A percentile compares a stretch with the other conserved stretches of the same genome.
Conservation (phyloP, 169 alveolate genomes). For the Cryptosporidium sp. region DNA sequence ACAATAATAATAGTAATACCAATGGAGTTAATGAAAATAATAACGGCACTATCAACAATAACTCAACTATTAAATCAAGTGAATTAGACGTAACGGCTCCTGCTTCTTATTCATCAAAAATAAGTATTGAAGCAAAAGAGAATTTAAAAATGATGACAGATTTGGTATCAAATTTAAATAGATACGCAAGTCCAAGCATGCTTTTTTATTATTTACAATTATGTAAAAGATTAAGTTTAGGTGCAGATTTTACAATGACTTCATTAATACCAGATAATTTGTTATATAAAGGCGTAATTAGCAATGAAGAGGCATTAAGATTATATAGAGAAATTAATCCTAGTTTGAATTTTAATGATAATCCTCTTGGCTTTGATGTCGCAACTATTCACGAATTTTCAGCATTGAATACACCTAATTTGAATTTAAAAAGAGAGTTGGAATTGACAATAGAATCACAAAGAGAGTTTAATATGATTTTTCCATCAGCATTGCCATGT, state of each 20-base stretch:
- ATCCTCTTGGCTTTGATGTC: slow-evolving; percentile 68
- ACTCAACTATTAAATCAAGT: background rate
- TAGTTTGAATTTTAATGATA: slow-evolving; percentile 61
- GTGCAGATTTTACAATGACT: slow-evolving; percentile 59
- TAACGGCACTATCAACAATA: background rate
- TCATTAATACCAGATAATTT: slow-evolving; percentile 71
- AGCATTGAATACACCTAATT: slow-evolving; percentile 68
- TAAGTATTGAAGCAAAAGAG: slow-evolving; percentile 24
- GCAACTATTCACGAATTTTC: slow-evolving; percentile 74
- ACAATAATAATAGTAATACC: background rate
- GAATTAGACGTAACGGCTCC: background rate
- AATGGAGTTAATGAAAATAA: background rate
- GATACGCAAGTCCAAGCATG: slow-evolving; percentile 76
- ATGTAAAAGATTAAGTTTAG: slow-evolving; percentile 46
- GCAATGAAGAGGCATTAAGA: slow-evolving; percentile 65
- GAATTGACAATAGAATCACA: slow-evolving; percentile 64
- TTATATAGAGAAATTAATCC: slow-evolving; percentile 70
- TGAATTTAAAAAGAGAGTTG: slow-evolving; percentile 59
- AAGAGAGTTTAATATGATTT: slow-evolving; percentile 70
- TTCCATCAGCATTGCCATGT: slow-evolving; percentile 71
- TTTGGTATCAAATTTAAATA: slow-evolving; percentile 57
- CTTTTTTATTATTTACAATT: slow-evolving; percentile 70
- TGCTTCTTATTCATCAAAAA: background rate
- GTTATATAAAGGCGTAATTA: slow-evolving; percentile 22
- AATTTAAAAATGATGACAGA: slow-evolving; percentile 33